These are phyloP conservation scores for Scenedesmus sp. DNA, from an alignment of 163 green algal species.

Conservation along the genomic window DNA sequence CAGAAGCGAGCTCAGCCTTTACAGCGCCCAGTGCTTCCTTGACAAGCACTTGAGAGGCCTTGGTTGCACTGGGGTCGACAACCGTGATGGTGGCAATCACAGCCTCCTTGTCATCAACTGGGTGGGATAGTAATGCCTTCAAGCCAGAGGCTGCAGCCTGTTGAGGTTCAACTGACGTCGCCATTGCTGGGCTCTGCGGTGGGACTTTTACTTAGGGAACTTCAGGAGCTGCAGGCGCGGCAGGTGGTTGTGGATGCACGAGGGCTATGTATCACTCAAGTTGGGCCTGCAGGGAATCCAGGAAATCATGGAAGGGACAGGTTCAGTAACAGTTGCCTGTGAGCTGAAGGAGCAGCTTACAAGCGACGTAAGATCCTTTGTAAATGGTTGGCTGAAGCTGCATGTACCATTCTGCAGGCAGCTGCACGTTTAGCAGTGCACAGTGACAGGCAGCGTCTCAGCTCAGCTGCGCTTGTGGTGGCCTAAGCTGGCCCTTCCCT, in stretches of 20 bases:
- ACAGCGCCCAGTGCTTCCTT: neutral
- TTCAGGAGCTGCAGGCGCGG: no score
- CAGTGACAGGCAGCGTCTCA: neutral
- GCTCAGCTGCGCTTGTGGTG: neutral
- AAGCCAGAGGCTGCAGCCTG: neutral
- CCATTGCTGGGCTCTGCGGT: neutral
- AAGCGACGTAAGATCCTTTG: no score
- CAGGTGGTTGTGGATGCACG: no score
- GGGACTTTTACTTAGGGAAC: no score
- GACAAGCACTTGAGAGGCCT: neutral
- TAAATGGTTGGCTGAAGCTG: neutral
- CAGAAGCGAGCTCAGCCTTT: neutral
- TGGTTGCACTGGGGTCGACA: neutral
- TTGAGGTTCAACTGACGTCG: neutral
- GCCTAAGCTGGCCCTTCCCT: neutral
- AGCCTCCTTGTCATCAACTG: neutral
- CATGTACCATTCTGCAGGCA: neutral
- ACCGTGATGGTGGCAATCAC: neutral
- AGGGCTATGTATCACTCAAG: no score
- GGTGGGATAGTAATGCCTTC: neutral
- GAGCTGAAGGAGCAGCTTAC: no score
- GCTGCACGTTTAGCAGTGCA: neutral
- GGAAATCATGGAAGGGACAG: neutral
- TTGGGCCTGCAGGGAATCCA: neutral
- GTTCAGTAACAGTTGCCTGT: neutral